phyloP scores from a whole-genome alignment of 768 basidiomycete genomes.

The Termitomyces bulborhizus region DNA sequence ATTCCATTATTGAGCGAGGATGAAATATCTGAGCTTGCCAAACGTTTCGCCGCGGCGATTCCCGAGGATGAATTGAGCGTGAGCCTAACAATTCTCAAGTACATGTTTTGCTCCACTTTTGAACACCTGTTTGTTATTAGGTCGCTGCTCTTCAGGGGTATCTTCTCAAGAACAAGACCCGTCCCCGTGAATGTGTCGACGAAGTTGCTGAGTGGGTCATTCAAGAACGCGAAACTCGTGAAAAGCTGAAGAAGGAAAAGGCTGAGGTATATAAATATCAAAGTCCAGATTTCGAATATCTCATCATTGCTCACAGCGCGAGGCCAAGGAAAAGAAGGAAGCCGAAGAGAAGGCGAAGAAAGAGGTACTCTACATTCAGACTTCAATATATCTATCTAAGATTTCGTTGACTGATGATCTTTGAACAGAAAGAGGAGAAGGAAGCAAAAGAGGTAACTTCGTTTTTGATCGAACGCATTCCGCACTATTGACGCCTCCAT shows the following conservation, averaged over 20 bases:
- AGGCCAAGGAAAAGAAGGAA: constrained; percentile 77
- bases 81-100: constrained; percentile 15
- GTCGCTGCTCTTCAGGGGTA: constrained; percentile 84
- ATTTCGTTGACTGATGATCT: constrained; percentile 1
- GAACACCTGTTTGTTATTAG: constrained; percentile 27
- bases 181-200: constrained; percentile 80
- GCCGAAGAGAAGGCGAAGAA: constrained; percentile 57
- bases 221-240: constrained; percentile 78
- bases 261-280: constrained; percentile 33
- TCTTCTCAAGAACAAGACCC: constrained; percentile 83
- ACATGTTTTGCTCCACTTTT: not conserved
- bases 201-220: constrained; percentile 75
- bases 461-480: not conserved
- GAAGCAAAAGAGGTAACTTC: constrained; percentile 38
- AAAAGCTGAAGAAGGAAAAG: constrained; percentile 79
- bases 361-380: constrained; percentile 26
- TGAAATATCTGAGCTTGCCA: constrained; percentile 73
- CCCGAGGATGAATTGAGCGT: constrained; percentile 88
- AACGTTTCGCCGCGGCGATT: constrained; percentile 75
- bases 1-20: constrained; percentile 69
- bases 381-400: not conserved
- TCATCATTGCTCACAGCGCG: constrained; percentile 43
- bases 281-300: constrained; percentile 6
- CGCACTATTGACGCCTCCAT: constrained; percentile 5
- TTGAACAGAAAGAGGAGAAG: constrained; percentile 32